These are phyloP conservation scores for Ciborinia camelliae DNA, from an alignment of 2,329 filamentous ascomycete species.

Conservation along the genomic window DNA sequence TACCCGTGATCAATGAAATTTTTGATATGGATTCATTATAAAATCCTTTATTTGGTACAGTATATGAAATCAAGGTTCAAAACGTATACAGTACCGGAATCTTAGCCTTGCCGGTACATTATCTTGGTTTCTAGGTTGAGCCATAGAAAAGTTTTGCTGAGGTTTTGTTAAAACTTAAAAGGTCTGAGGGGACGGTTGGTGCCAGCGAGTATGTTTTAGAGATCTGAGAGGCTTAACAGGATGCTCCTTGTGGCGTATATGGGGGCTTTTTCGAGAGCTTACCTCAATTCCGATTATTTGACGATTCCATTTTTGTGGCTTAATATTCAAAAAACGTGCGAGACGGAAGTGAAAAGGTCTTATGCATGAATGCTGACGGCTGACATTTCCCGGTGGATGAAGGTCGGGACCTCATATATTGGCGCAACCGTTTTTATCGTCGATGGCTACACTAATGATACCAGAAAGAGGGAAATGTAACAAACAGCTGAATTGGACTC, in stretches of 20 bases:
- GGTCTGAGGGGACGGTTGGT: background rate
- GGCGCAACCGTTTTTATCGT: slow-evolving; percentile 12
- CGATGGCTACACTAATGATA: slow-evolving; percentile 6
- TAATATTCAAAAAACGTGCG: background rate
- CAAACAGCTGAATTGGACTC: background rate
- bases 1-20: background rate
- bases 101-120: background rate
- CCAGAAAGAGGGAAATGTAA: slow-evolving; percentile 1
- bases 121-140: background rate
- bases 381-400: slow-evolving; percentile 1
- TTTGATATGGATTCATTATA: background rate
- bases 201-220: background rate
- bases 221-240: slow-evolving; percentile 7
- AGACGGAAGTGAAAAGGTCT: background rate
- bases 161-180: background rate
- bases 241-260: slow-evolving; percentile 2
- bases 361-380: background rate
- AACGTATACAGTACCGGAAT: no score
- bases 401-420: background rate
- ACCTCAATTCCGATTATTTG: background rate
- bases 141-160: slow-evolving; percentile 9
- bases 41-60: background rate
- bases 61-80: slow-evolving; percentile 6
- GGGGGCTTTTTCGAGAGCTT: background rate
- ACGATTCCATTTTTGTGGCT: background rate